These are phyloP conservation scores for Exophiala sp. DNA, from an alignment of 2,329 filamentous ascomycete genomes.

Conservation along the genomic window DNA sequence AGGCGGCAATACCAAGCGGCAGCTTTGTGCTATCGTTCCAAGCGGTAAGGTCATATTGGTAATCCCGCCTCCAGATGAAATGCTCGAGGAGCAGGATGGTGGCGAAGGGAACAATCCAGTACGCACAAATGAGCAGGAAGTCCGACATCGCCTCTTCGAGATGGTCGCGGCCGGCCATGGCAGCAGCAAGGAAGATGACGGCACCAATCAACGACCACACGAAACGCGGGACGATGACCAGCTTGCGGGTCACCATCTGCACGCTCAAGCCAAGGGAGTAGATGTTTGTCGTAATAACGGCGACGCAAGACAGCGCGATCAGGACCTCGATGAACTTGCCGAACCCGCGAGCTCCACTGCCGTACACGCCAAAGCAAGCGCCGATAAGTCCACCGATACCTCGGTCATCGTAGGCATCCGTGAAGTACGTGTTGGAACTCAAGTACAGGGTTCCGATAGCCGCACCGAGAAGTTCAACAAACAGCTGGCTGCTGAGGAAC, in stretches of 20 bases:
- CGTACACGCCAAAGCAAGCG: slow-evolving; percentile 11
- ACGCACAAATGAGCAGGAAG: slow-evolving; percentile 67
- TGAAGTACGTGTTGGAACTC: slow-evolving; percentile 11
- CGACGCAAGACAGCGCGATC: slow-evolving; percentile 60
- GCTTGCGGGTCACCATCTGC: slow-evolving; percentile 61
- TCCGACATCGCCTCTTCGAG: slow-evolving; percentile 65
- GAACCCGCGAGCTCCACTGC: slow-evolving; percentile 45
- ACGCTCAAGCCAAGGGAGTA: slow-evolving; percentile 65
- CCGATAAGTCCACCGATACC: slow-evolving; percentile 25
- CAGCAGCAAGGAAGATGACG: slow-evolving; percentile 62
- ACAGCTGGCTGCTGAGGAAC: slow-evolving; percentile 12
- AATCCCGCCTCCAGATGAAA: slow-evolving; percentile 56
- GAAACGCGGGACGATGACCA: slow-evolving; percentile 57
- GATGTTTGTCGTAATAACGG: slow-evolving; percentile 63
- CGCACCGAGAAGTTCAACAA: slow-evolving; percentile 23
- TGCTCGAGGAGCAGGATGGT: slow-evolving; percentile 59
- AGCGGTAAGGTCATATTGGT: slow-evolving; percentile 55
- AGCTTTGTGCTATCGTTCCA: slow-evolving; percentile 60
- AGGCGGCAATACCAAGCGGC: slow-evolving; percentile 60
- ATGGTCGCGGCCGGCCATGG: slow-evolving; percentile 59
- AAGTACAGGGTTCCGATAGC: slow-evolving; percentile 17
- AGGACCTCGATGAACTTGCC: slow-evolving; percentile 65
- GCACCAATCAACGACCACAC: slow-evolving; percentile 63
- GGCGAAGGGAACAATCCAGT: slow-evolving; percentile 65
- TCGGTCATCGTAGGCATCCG: slow-evolving; percentile 11